phyloP scores from a whole-genome alignment of 805 yeast species.

The Starmerella bombicola region DNA sequence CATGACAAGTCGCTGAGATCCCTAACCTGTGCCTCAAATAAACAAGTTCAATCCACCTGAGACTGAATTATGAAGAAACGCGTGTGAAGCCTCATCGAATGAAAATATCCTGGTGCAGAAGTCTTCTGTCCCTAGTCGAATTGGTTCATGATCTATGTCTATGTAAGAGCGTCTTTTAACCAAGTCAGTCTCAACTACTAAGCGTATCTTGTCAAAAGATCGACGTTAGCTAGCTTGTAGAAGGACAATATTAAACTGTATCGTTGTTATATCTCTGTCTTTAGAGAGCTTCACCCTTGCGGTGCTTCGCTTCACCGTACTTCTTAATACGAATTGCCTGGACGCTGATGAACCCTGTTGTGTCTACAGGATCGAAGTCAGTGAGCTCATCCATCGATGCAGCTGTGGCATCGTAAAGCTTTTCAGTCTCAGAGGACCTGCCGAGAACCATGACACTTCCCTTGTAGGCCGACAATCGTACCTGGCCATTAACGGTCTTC shows the following conservation, averaged over 20 bases:
- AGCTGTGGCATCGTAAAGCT: slow-evolving; percentile 93
- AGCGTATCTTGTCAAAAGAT: too few species aligned
- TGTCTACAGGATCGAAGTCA: slow-evolving; percentile 93
- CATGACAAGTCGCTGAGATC: too few species aligned
- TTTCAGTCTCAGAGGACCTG: slow-evolving; percentile 90
- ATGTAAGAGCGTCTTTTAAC: too few species aligned
- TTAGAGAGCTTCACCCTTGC: slow-evolving; percentile 40
- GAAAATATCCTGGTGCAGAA: too few species aligned
- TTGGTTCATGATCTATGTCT: too few species aligned
- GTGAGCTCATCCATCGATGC: slow-evolving; percentile 99
- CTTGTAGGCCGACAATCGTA: slow-evolving; percentile 87
- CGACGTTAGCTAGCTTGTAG: not conserved
- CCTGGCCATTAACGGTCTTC: slow-evolving; percentile 88
- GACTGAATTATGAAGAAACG: too few species aligned
- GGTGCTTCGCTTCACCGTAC: slow-evolving; percentile 90
- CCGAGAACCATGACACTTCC: slow-evolving; percentile 77
- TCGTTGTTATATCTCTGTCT: not conserved
- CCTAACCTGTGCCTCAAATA: too few species aligned
- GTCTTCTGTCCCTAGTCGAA: too few species aligned
- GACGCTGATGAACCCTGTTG: slow-evolving; percentile 93
- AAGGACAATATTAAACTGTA: not conserved
- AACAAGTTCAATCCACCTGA: too few species aligned
- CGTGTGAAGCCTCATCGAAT: too few species aligned
- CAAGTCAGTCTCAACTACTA: too few species aligned
- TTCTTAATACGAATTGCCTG: slow-evolving; percentile 97